These are phyloP conservation scores for Huntiella abstrusa DNA, from an alignment of 2,329 filamentous ascomycete species.

Conservation along the genomic window DNA sequence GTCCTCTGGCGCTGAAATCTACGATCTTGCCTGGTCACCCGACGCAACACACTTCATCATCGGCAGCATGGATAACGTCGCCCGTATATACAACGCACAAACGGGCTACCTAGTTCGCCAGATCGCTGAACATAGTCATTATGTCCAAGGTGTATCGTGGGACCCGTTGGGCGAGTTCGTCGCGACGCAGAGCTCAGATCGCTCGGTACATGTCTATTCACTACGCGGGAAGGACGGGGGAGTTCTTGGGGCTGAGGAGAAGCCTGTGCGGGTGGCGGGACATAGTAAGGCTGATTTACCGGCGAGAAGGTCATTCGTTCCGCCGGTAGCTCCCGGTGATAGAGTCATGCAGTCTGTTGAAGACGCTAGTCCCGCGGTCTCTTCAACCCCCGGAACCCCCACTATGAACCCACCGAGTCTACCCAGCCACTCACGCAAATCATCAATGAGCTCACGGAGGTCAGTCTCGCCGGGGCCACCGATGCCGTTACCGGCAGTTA, in stretches of 20 bases:
- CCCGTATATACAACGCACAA: conserved; percentile 86
- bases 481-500: conserved; percentile 82
- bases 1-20: conserved; percentile 87
- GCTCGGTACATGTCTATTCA: conserved; percentile 93
- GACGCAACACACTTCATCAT: conserved; percentile 93
- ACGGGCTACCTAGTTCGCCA: conserved; percentile 65
- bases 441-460: conserved; percentile 73
- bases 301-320: conserved; percentile 71
- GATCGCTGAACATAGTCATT: conserved; percentile 94
- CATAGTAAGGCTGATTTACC: conserved; percentile 75
- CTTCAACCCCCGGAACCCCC: conserved; percentile 85
- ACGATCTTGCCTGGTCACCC: conserved; percentile 97
- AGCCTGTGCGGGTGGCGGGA: conserved; percentile 64
- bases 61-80: conserved; percentile 97
- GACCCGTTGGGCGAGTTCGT: conserved; percentile 97
- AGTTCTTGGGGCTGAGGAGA: conserved; percentile 44
- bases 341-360: conserved; percentile 29
- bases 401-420: conserved; percentile 91
- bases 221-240: conserved; percentile 94
- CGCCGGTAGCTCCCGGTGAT: conserved; percentile 17
- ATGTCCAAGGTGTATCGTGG: conserved; percentile 96
- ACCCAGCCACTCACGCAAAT: conserved; percentile 81
- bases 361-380: conserved; percentile 57
- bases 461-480: conserved; percentile 89
- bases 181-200: conserved; percentile 92